phyloP scores from a whole-genome alignment of 179 eudicot genomes.

The Silene vulgaris region DNA sequence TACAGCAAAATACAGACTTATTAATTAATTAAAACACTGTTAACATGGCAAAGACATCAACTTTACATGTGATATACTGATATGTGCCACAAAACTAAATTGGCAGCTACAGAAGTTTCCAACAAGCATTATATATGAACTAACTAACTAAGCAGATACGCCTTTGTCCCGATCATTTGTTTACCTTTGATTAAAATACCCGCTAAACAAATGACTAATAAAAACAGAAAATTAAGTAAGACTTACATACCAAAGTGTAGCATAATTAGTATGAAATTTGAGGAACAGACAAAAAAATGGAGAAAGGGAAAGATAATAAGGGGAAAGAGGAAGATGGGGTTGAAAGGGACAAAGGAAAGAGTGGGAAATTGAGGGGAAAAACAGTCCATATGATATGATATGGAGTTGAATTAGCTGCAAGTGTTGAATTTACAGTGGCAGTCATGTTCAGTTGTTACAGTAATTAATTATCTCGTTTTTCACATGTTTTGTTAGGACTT shows the following conservation, averaged over 20 bases:
- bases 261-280: neutral
- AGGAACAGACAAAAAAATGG: neutral
- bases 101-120: neutral
- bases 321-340: neutral
- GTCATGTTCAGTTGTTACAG: too few species aligned
- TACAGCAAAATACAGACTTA: neutral
- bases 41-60: neutral
- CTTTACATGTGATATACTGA: constrained; percentile 8
- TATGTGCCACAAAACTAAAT: constrained; percentile 4
- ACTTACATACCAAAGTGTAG: neutral
- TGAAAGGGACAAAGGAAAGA: neutral
- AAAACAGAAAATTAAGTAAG: too few species aligned
- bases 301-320: neutral
- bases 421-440: neutral
- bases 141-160: too few species aligned
- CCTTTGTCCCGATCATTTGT: too few species aligned
- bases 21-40: neutral
- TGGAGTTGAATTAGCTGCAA: neutral
- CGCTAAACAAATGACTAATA: too few species aligned
- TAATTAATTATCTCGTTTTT: neutral
- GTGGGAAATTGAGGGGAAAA: neutral
- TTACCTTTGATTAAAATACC: too few species aligned
- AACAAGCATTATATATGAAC: neutral
- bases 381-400: neutral
- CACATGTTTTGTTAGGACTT: neutral